Evolutionary conservation across 345 rosid genomes (phyloP).

Genomic region (Trapa incisa): DNA sequence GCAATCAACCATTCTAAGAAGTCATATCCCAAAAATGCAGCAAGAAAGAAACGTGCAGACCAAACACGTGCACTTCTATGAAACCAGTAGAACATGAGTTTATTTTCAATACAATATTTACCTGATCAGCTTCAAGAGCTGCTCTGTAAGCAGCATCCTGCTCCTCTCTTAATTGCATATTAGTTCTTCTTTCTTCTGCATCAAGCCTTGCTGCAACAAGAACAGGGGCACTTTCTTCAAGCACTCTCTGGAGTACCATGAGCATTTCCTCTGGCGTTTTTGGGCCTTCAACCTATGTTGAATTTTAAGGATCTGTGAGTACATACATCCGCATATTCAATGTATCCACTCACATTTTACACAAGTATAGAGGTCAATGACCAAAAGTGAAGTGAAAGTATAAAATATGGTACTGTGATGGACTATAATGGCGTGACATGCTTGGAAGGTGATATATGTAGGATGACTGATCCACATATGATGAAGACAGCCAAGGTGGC

Average conservation of each 20-base stretch:
- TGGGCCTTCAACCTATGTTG: slow-evolving; percentile 78
- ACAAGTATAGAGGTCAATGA: neutral
- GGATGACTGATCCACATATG: too few species aligned
- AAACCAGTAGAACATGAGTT: neutral
- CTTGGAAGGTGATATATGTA: too few species aligned
- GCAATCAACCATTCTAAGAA: neutral
- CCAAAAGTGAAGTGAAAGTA: neutral
- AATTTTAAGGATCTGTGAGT: neutral
- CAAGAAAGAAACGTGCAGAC: neutral
- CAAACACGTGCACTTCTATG: neutral
- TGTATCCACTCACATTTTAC: neutral
- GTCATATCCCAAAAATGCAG: neutral
- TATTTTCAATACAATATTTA: slow-evolving; percentile 11
- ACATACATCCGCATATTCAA: neutral
- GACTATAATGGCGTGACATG: neutral
- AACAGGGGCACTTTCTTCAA: slow-evolving; percentile 90
- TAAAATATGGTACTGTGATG: neutral
- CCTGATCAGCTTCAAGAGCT: slow-evolving; percentile 99
- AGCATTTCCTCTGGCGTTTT: slow-evolving; percentile 79
- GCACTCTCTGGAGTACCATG: slow-evolving; percentile 57
- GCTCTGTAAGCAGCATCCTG: slow-evolving; percentile 97
- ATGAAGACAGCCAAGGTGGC: too few species aligned
- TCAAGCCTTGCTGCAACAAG: slow-evolving; percentile 82
- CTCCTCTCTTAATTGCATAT: slow-evolving; percentile 78
- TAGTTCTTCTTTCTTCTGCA: slow-evolving; percentile 86